Evolutionary conservation across 2,329 filamentous ascomycete species (phyloP).

Genomic region (Colletotrichum incanum): DNA sequence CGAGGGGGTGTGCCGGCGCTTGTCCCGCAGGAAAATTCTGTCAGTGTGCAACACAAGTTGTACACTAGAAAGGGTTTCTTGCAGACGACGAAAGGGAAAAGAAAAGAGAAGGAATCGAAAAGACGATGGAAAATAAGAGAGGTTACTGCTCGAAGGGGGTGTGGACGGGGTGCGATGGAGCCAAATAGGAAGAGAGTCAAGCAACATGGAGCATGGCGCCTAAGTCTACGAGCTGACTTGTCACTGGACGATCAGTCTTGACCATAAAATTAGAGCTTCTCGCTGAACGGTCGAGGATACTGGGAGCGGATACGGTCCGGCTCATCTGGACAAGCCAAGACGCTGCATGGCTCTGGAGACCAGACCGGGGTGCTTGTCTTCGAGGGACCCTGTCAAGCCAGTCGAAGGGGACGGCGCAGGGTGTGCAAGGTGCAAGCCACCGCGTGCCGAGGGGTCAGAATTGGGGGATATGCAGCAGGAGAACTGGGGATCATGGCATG

Average conservation of each 20-base stretch:
- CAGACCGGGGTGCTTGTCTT: constrained; percentile 40
- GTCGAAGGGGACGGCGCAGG: constrained; percentile 20
- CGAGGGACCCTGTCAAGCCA: constrained; percentile 40
- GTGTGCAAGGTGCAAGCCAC: constrained; percentile 43
- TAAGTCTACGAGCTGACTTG: constrained; percentile 58
- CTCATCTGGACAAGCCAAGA: constrained; percentile 45
- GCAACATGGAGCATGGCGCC: constrained; percentile 58
- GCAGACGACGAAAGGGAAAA: constrained; percentile 41
- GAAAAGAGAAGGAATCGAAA: constrained; percentile 44
- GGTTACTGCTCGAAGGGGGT: constrained; percentile 41
- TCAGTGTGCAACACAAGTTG: constrained; percentile 20
- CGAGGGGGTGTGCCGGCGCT: constrained; percentile 52
- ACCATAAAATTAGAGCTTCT: constrained; percentile 61
- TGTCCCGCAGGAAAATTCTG: constrained; percentile 52
- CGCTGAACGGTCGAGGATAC: constrained; percentile 38
- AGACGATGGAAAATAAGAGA: constrained; percentile 45
- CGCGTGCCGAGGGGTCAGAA: constrained; percentile 43
- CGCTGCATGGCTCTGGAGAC: constrained; percentile 39
- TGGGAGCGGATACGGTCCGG: constrained; percentile 44
- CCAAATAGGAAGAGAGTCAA: constrained; percentile 56
- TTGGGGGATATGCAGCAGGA: constrained; percentile 38
- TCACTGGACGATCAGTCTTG: constrained; percentile 59
- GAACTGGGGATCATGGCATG: constrained; percentile 29
- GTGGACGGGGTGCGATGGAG: constrained; percentile 54
- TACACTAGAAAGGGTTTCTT: constrained; percentile 18